Base-by-base conservation (phyloP, 768 basidiomycete genomes). In the Paxillus ammoniavirescens region DNA sequence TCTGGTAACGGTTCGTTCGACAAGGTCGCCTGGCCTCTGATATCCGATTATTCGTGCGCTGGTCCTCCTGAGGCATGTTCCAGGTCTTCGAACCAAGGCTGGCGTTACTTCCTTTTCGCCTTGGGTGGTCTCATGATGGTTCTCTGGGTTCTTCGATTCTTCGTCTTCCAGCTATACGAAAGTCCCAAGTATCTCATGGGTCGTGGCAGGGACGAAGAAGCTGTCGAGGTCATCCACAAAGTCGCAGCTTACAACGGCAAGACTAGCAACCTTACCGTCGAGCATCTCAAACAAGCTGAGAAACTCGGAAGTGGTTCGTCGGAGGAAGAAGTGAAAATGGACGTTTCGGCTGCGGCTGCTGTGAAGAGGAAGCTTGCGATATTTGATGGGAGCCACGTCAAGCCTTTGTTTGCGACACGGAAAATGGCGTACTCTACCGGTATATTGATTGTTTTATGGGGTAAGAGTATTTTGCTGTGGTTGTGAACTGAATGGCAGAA, bases 181-280 rank as follows among this genome's bases (percentile, higher is more conserved):
- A 83, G 82, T 54, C 89, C 88, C 1, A 84, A 86, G 56, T 90
- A 79, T 63, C 79, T 87, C 41, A 84, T 89, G 75, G 82, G 84
- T 8, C 79, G 82, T 54, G 88, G 88, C 9, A 67, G 70, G 37
- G 87, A 88, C 56, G 77, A 75, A 18, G 70, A 77, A 17, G 89
- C 87, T 0, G 82, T 88, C 5, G 77, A 79, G 17, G 71, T 87
- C 47, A 70, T 90, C 17, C 83, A 84, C 50, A 73, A 75, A 28
- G 75, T 91, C 8, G 89, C 88, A 3, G 65, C 68, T 23, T 77
- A 81, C 56, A 91, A 91, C 58, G 77, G 81, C 2, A 82, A 60
- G 56, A 74, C 65, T 31, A 77, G 72, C 47, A 68, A 42, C 52
- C 67, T 89, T 41, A 79, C 76, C 9, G 50, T 86, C 14, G 80